Percentiles rank a stretch among this genome's conserved stretches.
Evolutionary conservation across 2,329 filamentous ascomycete genomes (phyloP).

Genomic region (Penicillium brasilianum): DNA sequence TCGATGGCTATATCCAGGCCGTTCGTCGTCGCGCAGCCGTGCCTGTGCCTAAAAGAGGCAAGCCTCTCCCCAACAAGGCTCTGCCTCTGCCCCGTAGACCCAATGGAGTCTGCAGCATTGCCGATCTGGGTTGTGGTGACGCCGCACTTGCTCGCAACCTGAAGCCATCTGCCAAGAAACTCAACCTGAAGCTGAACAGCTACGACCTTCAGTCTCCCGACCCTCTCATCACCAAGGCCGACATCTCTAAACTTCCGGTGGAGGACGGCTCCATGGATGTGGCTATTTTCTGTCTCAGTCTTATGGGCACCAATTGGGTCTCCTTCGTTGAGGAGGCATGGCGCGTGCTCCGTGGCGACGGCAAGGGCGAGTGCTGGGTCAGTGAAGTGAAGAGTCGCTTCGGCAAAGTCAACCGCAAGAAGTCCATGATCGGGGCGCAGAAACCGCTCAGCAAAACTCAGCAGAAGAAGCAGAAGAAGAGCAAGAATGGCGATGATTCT

Average conservation of each 20-base stretch:
- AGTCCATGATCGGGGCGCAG: slow-evolving; percentile 45
- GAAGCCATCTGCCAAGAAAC: slow-evolving; percentile 61
- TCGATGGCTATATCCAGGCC: slow-evolving; percentile 79
- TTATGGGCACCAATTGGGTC: slow-evolving; percentile 99
- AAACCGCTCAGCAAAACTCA: slow-evolving; percentile 48
- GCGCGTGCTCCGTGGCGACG: slow-evolving; percentile 87
- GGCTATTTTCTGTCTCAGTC: slow-evolving; percentile 90
- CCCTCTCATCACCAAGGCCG: slow-evolving; percentile 80
- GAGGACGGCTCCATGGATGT: slow-evolving; percentile 78
- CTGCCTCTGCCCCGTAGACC: slow-evolving; percentile 70
- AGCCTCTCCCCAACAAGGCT: slow-evolving; percentile 33
- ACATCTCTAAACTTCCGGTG: slow-evolving; percentile 83
- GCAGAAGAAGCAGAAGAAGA: slow-evolving; percentile 52
- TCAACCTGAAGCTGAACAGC: slow-evolving; percentile 76
- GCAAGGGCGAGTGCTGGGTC: slow-evolving; percentile 84
- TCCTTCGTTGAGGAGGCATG: slow-evolving; percentile 96
- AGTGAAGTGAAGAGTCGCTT: slow-evolving; percentile 97
- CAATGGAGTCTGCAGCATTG: slow-evolving; percentile 74
- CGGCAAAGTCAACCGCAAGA: slow-evolving; percentile 60
- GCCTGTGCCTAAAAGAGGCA: slow-evolving; percentile 47
- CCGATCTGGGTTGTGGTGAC: slow-evolving; percentile 92
- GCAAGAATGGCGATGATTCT: slow-evolving; percentile 52
- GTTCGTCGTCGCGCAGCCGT: slow-evolving; percentile 71
- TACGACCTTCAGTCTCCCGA: slow-evolving; percentile 84
- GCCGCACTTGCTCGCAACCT: slow-evolving; percentile 77